Evolutionary conservation across 371 early-diverging fungal species (phyloP).

Genomic region (Actinomortierella wolfii): DNA sequence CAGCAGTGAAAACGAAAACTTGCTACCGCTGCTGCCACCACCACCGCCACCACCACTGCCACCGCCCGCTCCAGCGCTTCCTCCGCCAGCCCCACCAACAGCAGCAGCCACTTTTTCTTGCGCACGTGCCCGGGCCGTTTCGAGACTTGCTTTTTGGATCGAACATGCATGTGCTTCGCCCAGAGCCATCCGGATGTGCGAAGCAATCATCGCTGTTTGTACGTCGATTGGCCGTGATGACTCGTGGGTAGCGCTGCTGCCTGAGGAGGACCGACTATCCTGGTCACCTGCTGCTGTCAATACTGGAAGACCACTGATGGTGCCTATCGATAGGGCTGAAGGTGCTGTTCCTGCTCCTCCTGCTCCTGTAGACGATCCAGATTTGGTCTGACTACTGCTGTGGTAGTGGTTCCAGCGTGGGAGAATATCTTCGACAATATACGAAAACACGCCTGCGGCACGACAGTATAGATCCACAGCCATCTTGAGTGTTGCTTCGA

Average conservation of each 20-base stretch:
- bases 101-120: background rate
- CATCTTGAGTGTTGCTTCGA: constrained; percentile 43
- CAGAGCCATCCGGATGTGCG: constrained; percentile 35
- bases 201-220: constrained; percentile 28
- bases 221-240: constrained; percentile 27
- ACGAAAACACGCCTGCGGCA: constrained; percentile 63
- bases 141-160: constrained; percentile 35
- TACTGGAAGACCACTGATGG: too few species aligned
- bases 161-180: constrained; percentile 41
- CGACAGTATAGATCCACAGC: constrained; percentile 63
- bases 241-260: constrained; percentile 14
- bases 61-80: constrained; percentile 55
- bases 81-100: constrained; percentile 50
- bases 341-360: too few species aligned
- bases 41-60: constrained; percentile 42
- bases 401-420: constrained; percentile 58
- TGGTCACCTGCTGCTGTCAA: too few species aligned
- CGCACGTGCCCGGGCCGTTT: constrained; percentile 33
- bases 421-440: constrained; percentile 56
- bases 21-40: constrained; percentile 6
- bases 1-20: constrained; percentile 58
- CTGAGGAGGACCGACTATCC: background rate
- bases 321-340: too few species aligned
- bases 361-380: background rate
- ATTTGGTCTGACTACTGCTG: constrained; percentile 43